Evolutionary conservation across 495 filamentous ascomycete genomes (phyloP).

Genomic region (Aeminium ludgeri): DNA sequence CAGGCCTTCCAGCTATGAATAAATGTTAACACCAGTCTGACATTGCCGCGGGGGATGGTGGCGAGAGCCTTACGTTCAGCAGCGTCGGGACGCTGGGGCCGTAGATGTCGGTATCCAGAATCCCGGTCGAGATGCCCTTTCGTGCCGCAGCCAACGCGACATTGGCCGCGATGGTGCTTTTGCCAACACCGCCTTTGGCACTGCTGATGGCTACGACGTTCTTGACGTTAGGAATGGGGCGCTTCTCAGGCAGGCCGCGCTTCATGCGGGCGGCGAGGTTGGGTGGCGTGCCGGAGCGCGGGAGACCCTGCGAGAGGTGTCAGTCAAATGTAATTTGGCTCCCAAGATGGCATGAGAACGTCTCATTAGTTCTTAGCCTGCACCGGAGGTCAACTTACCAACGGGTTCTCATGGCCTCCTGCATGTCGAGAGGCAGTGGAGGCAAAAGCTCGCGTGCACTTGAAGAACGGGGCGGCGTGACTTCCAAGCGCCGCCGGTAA

Average conservation of each 20-base stretch:
- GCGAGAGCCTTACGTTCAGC: conserved; percentile 51
- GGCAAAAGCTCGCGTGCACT: not conserved
- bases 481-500: too few species aligned
- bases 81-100: conserved; percentile 89
- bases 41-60: conserved; percentile 39
- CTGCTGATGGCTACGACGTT: conserved; percentile 87
- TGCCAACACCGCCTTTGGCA: conserved; percentile 92
- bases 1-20: conserved; percentile 11
- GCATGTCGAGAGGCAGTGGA: not conserved
- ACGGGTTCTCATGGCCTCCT: conserved; percentile 67
- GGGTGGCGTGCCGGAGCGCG: conserved; percentile 54
- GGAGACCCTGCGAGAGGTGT: conserved; percentile 49
- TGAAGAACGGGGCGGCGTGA: too few species aligned
- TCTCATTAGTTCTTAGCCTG: not conserved
- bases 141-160: conserved; percentile 72
- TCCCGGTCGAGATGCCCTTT: conserved; percentile 59
- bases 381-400: conserved; percentile 38
- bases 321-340: not conserved
- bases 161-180: conserved; percentile 85
- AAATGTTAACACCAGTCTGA: conserved; percentile 3
- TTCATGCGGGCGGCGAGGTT: conserved; percentile 57
- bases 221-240: conserved; percentile 60
- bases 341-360: not conserved
- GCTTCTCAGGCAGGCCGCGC: conserved; percentile 65
- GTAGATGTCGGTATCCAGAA: conserved; percentile 93